Base-by-base conservation (phyloP, 805 yeast genomes). In the Candida multigemmis region DNA sequence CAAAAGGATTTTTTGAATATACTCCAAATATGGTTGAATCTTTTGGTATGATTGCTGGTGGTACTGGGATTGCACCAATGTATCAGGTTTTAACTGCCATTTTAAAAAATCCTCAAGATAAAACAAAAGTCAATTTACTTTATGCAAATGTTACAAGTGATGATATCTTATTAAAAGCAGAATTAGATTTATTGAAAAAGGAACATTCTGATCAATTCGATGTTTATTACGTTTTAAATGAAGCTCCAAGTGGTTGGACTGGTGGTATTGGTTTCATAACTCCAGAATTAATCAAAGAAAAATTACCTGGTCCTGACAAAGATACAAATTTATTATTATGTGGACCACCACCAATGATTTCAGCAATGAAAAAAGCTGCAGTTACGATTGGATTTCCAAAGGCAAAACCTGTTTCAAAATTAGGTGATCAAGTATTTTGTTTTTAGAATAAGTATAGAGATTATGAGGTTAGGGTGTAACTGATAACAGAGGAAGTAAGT, bases 21-120 rank as follows among this genome's bases (percentile, higher is more conserved):
- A 64, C 73, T 28, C 85, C 93, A 41, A 83, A 82, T 57, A 75
- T 79, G 76, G 76, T 71, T 31, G 60, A 67, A 32, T 67, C 70
- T 34, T 66, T 87, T 33, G 85, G 80, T 29, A 87, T 87, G 96
- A 76, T 89, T 39, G 94, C 95, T 22, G 96, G 96, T 41, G 97
- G 96, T 46, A 84, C 96, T 20, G 96, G 96, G 52, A 80, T 86
- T 45, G 80, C 96, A 6, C 96, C 96, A 50, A 86, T 86, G 96
- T 84, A 75, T 56, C 96, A 86, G 63, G 77, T 86, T 40, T 74
- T 87, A 40, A 80, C 82, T 41, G 82, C 93, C 9, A 77, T 87
- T 39, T 75, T 76, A 42, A 59, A 64, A 31, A 74, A 87, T 50
- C 89, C 93, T 14, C 59, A 66, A 11, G 96, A 89, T 56, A 68